Evolutionary conservation across 495 filamentous ascomycete genomes (phyloP).

Genomic region (Cercophora sp.): DNA sequence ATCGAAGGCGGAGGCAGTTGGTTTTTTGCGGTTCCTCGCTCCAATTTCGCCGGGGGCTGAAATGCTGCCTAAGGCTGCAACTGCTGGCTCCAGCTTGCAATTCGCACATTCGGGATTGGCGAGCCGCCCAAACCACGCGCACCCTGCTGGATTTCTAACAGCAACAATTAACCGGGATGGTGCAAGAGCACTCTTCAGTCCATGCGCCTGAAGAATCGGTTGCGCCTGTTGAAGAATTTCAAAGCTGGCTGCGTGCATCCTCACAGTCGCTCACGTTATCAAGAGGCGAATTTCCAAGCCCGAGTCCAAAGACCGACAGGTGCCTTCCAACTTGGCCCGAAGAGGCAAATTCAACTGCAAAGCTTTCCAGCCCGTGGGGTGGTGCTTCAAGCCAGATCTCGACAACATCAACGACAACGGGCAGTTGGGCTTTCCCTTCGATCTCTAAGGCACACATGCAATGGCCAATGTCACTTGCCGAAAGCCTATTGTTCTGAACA

Average conservation of each 20-base stretch:
- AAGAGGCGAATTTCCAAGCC: not conserved
- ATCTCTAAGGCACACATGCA: constrained; percentile 1
- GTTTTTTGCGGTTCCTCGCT: constrained; percentile 25
- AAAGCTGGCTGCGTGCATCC: too few species aligned
- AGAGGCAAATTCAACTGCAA: constrained; percentile 13
- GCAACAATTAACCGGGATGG: constrained; percentile 5
- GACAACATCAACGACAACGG: not conserved
- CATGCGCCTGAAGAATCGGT: not conserved
- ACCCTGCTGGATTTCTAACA: constrained; percentile 2
- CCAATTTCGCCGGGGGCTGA: constrained; percentile 17
- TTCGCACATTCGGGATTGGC: constrained; percentile 10
- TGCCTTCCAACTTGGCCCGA: not conserved
- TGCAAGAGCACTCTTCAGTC: not conserved
- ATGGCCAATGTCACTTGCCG: not conserved
- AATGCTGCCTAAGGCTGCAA: constrained; percentile 3
- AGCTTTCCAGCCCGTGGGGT: constrained; percentile 1
- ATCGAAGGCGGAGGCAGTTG: constrained; percentile 25
- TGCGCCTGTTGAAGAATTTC: not conserved
- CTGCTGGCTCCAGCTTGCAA: constrained; percentile 1
- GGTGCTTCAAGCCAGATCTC: not conserved
- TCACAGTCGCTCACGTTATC: not conserved
- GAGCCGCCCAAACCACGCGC: not conserved
- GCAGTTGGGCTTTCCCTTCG: not conserved
- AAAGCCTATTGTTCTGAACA: not conserved
- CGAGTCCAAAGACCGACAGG: not conserved